Percentiles rank a stretch among this genome's conserved stretches.
These are phyloP conservation scores for Agarophyton chilense DNA, from an alignment of 23 red algal genomes.

Conservation along the genomic window DNA sequence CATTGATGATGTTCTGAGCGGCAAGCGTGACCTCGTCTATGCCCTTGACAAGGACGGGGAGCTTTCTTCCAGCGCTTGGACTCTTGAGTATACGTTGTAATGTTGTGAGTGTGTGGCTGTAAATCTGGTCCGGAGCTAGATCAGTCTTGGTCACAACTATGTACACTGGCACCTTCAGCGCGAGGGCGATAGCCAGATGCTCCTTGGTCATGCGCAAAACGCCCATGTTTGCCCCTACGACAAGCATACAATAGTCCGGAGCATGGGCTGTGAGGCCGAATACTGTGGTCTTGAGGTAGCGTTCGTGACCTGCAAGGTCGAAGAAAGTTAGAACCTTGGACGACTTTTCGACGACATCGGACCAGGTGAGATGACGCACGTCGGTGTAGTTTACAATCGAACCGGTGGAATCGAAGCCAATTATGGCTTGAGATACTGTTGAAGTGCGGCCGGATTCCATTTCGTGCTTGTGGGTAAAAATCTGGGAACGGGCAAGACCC, in stretches of 20 bases:
- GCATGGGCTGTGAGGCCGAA: constrained; percentile 97
- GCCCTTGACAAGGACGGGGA: constrained; percentile 89
- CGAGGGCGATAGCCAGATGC: constrained; percentile 94
- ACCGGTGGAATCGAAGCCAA: constrained; percentile 87
- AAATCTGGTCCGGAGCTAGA: constrained; percentile 81
- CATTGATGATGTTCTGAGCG: constrained; percentile 95
- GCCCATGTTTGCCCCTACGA: constrained; percentile 94
- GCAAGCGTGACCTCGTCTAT: constrained; percentile 81
- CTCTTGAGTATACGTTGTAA: constrained; percentile 93
- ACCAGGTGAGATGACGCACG: constrained; percentile 87
- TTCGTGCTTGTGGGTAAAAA: constrained; percentile 99
- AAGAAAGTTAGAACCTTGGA: constrained; percentile 94
- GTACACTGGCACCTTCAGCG: constrained; percentile 93
- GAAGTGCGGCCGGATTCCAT: constrained; percentile 95
- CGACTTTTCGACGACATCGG: constrained; percentile 87
- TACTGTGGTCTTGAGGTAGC: constrained; percentile 98
- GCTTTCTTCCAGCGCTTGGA: constrained; percentile 87
- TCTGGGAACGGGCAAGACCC: constrained; percentile 89
- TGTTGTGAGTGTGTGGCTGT: constrained; percentile 76
- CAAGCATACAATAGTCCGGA: constrained; percentile 97
- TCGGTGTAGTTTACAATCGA: constrained; percentile 96
- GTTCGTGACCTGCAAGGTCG: constrained; percentile 97
- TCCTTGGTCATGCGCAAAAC: constrained; percentile 98
- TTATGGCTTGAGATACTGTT: constrained; percentile 86
- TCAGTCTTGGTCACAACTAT: constrained; percentile 96